Evolutionary conservation across 2,329 filamentous ascomycete genomes (phyloP), one percentile per base, ranked within the genome.

Genomic region (Clarireedia homoeocarpa): DNA sequence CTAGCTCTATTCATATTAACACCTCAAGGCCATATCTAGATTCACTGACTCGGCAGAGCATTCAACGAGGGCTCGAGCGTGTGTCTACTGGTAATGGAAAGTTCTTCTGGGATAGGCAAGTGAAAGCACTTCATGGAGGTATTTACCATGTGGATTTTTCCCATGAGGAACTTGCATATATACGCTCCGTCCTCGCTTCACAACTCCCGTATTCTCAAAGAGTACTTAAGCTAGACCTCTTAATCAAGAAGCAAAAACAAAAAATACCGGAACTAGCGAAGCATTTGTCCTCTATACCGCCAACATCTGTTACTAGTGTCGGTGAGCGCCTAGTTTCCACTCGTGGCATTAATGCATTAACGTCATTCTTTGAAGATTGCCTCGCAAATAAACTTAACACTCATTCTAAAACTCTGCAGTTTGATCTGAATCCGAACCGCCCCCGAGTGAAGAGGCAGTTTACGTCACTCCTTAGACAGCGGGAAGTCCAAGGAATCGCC

Each of bases 321-420:
- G 44, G 79, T 80, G 62, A 78, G 81, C 64, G 78, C 72, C 68
- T 76, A 74, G 34, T 83, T 77, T 23, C 78, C 80, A 49, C 80
- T 77, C n/a, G 81, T 79, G 56, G 74, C 73, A 58, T 30, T 42
- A 26, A 27, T 46, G 55, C 58, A n/a, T 57, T 63, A 24, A n/a
- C 34, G 17, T 47, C 58, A 24, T 63, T 66, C 34, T 39, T 62
- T 20, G 12, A 45, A 45, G 63, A 65, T 60, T 61, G 47, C n/a
- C 53, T 52, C 40, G 46, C 52, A 20, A 55, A 58, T 15, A 44
- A 44, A 15, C 30, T 58, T 23, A 51, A 34, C 26, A 20, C 36
- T 12, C 39, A 55, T 45, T 24, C 49, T n/a, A 44, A 40, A 38
- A 44, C 53, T n/a, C 27, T 56, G 20, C 26, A 24, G 5, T 50